A percentile compares a stretch with the other conserved stretches of the same genome.
phyloP scores from a whole-genome alignment of 495 filamentous ascomycete genomes.

The Viridothelium virens region DNA sequence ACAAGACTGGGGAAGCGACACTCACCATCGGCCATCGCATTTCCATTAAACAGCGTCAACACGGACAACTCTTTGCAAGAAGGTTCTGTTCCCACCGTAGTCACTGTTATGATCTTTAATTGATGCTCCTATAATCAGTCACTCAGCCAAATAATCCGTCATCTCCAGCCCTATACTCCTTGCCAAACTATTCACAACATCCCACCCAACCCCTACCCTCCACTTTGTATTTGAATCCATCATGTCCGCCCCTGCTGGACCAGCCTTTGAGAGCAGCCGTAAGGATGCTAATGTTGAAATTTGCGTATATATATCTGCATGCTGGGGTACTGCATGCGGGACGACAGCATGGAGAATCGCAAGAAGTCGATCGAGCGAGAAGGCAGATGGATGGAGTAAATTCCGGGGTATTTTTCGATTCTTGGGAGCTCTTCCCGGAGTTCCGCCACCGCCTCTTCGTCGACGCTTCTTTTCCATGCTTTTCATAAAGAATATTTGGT shows the following conservation, averaged over 20 bases:
- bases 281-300: constrained; percentile 75
- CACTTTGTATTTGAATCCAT: constrained; percentile 62
- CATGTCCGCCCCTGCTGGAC: constrained; percentile 41
- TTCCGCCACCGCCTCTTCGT: constrained; percentile 36
- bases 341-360: constrained; percentile 79
- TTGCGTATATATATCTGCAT: constrained; percentile 44
- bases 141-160: constrained; percentile 57
- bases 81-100: background rate
- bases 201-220: constrained; percentile 65
- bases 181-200: constrained; percentile 55
- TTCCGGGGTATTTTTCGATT: constrained; percentile 51
- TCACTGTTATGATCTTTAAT: background rate
- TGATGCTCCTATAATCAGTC: background rate
- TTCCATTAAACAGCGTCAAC: no score
- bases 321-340: constrained; percentile 52
- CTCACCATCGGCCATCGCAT: no score
- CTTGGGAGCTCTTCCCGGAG: constrained; percentile 28
- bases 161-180: constrained; percentile 64
- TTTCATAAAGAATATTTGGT: constrained; percentile 79
- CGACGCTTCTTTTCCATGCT: constrained; percentile 53
- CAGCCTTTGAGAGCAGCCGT: constrained; percentile 58
- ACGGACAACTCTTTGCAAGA: background rate
- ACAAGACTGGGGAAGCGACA: no score
- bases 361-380: constrained; percentile 76
- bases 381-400: constrained; percentile 67